These are phyloP conservation scores for Polyrhizophydium stewartii DNA, from an alignment of 371 early-diverging fungal genomes.

Conservation along the genomic window DNA sequence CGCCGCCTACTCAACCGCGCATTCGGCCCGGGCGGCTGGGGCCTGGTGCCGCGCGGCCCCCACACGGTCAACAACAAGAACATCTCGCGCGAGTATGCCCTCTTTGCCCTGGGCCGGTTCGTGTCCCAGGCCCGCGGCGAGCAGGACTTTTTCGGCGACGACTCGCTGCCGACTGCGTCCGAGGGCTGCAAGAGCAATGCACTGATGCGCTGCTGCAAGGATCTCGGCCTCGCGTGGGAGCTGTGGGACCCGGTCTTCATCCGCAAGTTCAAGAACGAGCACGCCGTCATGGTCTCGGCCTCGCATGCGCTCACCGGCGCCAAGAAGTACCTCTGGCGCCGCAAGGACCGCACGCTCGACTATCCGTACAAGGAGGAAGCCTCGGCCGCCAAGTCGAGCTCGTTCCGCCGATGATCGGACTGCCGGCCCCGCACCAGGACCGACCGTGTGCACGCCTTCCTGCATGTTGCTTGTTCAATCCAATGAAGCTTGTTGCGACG, in stretches of 20 bases:
- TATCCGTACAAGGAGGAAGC: constrained; percentile 49
- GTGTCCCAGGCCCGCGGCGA: constrained; percentile 94
- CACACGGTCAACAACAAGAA: constrained; percentile 70
- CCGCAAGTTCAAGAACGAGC: constrained; percentile 72
- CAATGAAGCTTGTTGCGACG: no score
- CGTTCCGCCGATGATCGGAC: no score
- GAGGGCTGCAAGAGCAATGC: constrained; percentile 95
- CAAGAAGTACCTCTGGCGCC: constrained; percentile 80
- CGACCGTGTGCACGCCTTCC: no score
- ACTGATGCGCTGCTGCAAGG: constrained; percentile 95
- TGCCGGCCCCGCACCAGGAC: no score
- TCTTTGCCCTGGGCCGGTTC: constrained; percentile 79
- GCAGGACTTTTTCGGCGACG: constrained; percentile 62
- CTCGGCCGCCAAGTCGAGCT: background rate
- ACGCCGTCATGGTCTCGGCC: constrained; percentile 74
- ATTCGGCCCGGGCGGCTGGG: constrained; percentile 92
- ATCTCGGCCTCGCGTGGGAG: constrained; percentile 82
- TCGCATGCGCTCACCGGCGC: constrained; percentile 66
- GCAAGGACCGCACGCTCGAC: constrained; percentile 66
- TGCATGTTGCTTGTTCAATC: no score
- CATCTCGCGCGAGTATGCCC: constrained; percentile 88
- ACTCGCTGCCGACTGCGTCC: constrained; percentile 71
- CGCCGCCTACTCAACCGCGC: constrained; percentile 89
- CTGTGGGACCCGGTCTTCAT: constrained; percentile 94
- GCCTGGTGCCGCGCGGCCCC: constrained; percentile 87